These are phyloP conservation scores for Spergularia bocconei DNA, from an alignment of 148 eudicot genomes.

Conservation along the genomic window DNA sequence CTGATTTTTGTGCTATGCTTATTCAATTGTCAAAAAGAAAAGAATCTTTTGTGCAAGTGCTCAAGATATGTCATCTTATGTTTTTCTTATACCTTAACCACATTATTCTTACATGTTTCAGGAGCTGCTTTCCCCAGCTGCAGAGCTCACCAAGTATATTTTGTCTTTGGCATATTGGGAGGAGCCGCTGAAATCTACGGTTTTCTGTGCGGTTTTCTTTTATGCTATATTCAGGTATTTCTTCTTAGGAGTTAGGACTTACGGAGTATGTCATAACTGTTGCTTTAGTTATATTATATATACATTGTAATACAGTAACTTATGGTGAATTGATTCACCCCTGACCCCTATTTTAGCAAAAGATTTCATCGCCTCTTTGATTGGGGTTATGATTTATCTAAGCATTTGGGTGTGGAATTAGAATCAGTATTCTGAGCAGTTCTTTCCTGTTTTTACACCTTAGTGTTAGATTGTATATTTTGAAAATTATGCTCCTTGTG, in stretches of 20 bases:
- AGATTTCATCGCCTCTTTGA: no score
- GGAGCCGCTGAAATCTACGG: slow-evolving; percentile 62
- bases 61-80: background rate
- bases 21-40: background rate
- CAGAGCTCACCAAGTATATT: slow-evolving; percentile 48
- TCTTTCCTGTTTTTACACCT: no score
- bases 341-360: no score
- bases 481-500: no score
- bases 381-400: no score
- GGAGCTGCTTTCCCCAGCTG: slow-evolving; percentile 78
- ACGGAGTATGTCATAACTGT: background rate
- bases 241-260: background rate
- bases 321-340: background rate
- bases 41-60: background rate
- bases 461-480: no score
- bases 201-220: slow-evolving; percentile 55
- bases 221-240: slow-evolving; percentile 61
- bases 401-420: no score
- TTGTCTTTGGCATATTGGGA: slow-evolving; percentile 68
- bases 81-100: background rate
- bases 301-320: background rate
- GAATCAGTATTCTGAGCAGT: no score
- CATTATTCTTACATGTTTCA: slow-evolving; percentile 29
- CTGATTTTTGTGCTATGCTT: background rate
- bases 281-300: background rate